Base-by-base conservation (phyloP, 345 rosid species). In the Cardamine resedifolia region DNA sequence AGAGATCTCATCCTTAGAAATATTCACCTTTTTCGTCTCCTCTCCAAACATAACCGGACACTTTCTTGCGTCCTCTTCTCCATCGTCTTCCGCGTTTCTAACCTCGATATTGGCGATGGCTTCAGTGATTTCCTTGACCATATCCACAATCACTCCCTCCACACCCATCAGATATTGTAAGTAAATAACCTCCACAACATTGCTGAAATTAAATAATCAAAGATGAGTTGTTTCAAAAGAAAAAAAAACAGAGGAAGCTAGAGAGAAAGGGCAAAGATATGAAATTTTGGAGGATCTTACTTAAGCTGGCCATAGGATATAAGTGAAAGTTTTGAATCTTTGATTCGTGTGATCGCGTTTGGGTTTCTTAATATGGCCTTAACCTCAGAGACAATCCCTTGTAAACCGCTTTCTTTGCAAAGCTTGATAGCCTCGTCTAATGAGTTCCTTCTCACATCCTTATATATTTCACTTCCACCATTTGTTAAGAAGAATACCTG, bases 401-500 rank as follows among this genome's bases (percentile, higher is more conserved):
- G 84, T 69, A 89, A 67, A 11, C 85, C 85, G 10, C 78, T 83
- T 12, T 73, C 81, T 65, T 79, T 30, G 75, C 92, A 83, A 39
- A 87, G 57, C 70, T 84, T 84, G 16, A 85, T 74, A 0, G 96
- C 96, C 58, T 83, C 92, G 3, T 85, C 90, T 53, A 89, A 53
- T 7, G 92, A 89, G 33, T 85, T 81, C 58, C 88, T 80, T 78
- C 92, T 83, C 18, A 15, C 48, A 48, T 89, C 96, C 2, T 66
- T 57, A 73, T 78, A 84, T 21, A 77, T 80, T 53, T 84, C 88
- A 68, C 58, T 20, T 26, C 90, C 90, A n/a, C 88, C 92, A 77
- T 87, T 83, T 23, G 92, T 89, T 70, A 87, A 77, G 58, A 89
- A 89, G 76, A 81, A 85, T 21, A 89, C 95, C 91, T 88, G 78